Evolutionary conservation across 192 early-diverging fungal species (phyloP).

Genomic region (Blastocladiella britannica): DNA sequence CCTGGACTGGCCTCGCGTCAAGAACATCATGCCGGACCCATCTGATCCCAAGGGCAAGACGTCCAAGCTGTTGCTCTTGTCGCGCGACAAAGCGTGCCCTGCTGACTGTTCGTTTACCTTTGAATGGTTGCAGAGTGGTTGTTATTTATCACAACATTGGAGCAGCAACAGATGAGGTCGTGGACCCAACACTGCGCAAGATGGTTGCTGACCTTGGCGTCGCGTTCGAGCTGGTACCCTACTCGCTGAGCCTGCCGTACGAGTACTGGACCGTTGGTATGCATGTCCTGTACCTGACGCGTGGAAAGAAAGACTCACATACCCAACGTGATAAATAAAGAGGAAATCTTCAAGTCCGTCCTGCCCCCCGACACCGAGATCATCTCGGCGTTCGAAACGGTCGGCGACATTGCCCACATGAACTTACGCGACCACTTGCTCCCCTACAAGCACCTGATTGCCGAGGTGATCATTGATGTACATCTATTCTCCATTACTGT

Average conservation of each 20-base stretch:
- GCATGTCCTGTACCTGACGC: neutral
- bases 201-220: slow-evolving; percentile 4
- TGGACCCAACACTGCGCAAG: slow-evolving; percentile 24
- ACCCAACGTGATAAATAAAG: slow-evolving; percentile 6
- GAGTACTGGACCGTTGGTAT: slow-evolving; percentile 73
- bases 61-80: slow-evolving; percentile 23
- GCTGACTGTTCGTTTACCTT: slow-evolving; percentile 5
- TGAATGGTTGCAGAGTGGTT: slow-evolving; percentile 2
- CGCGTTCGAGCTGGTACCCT: slow-evolving; percentile 24
- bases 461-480: slow-evolving; percentile 85
- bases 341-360: slow-evolving; percentile 76
- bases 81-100: too few relatives aligned
- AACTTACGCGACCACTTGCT: slow-evolving; percentile 77
- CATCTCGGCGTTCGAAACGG: slow-evolving; percentile 63
- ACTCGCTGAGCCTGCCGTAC: slow-evolving; percentile 47
- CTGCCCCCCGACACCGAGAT: slow-evolving; percentile 63
- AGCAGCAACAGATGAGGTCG: slow-evolving; percentile 24
- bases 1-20: slow-evolving; percentile 37
- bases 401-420: slow-evolving; percentile 94
- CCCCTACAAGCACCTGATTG: slow-evolving; percentile 79
- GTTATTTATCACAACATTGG: slow-evolving; percentile 4
- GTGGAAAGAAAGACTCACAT: neutral
- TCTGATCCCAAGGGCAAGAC: slow-evolving; percentile 15
- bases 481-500: slow-evolving; percentile 3
- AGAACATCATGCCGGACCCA: slow-evolving; percentile 38